A percentile compares a stretch with the other conserved stretches of the same genome.
phyloP scores from a whole-genome alignment of 805 yeast genomes.

The Lipomyces orientalis region DNA sequence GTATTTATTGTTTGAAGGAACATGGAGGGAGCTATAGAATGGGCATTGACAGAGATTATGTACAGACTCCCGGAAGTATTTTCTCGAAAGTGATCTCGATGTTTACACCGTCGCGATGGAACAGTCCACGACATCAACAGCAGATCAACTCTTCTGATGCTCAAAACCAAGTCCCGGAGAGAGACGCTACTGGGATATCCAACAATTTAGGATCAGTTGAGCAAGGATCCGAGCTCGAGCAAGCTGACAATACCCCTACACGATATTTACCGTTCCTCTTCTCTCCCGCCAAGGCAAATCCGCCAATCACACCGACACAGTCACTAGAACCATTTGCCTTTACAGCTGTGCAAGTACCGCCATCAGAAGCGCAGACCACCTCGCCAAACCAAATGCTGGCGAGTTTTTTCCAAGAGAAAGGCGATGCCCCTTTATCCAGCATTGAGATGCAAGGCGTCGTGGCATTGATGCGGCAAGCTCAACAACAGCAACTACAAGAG shows the following conservation, averaged over 20 bases:
- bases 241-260: constrained; percentile 1
- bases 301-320: constrained; percentile 9
- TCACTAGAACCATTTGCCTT: constrained; percentile 16
- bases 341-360: constrained; percentile 3
- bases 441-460: constrained; percentile 83
- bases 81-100: constrained; percentile 31
- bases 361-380: background rate
- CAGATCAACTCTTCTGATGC: background rate
- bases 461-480: constrained; percentile 56
- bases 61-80: constrained; percentile 31
- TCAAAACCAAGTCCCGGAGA: background rate
- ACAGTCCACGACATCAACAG: constrained; percentile 11
- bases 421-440: constrained; percentile 73
- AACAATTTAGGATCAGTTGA: background rate
- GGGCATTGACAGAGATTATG: background rate
- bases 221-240: background rate
- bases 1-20: background rate
- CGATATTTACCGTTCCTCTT: constrained; percentile 24
- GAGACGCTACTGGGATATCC: background rate
- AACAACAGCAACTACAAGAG: constrained; percentile 38
- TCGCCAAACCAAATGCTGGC: constrained; percentile 68
- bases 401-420: constrained; percentile 72
- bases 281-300: constrained; percentile 18
- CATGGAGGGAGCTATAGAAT: background rate
- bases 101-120: constrained; percentile 31